A percentile compares a stretch with the other conserved stretches of the same genome.
phyloP scores from a whole-genome alignment of 352 stramenopile genomes.

The Phytophthora europaea region DNA sequence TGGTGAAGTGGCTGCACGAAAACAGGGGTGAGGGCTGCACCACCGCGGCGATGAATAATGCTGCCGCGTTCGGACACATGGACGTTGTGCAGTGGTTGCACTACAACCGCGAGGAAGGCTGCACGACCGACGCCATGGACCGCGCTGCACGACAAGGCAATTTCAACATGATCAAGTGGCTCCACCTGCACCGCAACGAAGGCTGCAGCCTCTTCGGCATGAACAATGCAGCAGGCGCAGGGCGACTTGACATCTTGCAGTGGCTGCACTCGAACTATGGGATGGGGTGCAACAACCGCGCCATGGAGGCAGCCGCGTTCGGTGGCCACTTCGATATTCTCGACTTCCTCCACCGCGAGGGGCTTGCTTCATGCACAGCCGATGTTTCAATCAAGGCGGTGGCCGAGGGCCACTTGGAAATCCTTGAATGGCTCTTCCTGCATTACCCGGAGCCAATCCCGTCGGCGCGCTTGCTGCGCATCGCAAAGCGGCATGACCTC shows the following conservation, averaged over 20 bases:
- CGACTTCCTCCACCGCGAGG: constrained; percentile 37
- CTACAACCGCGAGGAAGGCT: constrained; percentile 25
- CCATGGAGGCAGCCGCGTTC: constrained; percentile 34
- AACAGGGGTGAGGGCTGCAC: constrained; percentile 27
- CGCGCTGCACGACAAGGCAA: constrained; percentile 40
- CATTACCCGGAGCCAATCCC: constrained; percentile 40
- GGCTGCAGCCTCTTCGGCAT: constrained; percentile 35
- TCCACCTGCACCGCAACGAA: constrained; percentile 37
- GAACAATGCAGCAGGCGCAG: constrained; percentile 34
- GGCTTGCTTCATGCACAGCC: constrained; percentile 21
- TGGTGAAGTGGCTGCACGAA: constrained; percentile 24
- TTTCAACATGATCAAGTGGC: constrained; percentile 45
- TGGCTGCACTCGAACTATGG: constrained; percentile 34
- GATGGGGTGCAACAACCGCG: constrained; percentile 31
- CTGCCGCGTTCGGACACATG: constrained; percentile 36
- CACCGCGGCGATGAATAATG: constrained; percentile 27
- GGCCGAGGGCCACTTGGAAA: constrained; percentile 43
- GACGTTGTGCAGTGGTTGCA: constrained; percentile 44
- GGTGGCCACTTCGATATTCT: constrained; percentile 50
- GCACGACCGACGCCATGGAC: constrained; percentile 43
- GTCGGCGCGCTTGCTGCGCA: constrained; percentile 36
- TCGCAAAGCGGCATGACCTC: constrained; percentile 40
- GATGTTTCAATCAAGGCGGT: constrained; percentile 36
- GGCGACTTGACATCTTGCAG: constrained; percentile 40
- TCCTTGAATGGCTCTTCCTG: constrained; percentile 41